phyloP scores from a whole-genome alignment of 257 asterid genomes.

The Petrea volubilis region DNA sequence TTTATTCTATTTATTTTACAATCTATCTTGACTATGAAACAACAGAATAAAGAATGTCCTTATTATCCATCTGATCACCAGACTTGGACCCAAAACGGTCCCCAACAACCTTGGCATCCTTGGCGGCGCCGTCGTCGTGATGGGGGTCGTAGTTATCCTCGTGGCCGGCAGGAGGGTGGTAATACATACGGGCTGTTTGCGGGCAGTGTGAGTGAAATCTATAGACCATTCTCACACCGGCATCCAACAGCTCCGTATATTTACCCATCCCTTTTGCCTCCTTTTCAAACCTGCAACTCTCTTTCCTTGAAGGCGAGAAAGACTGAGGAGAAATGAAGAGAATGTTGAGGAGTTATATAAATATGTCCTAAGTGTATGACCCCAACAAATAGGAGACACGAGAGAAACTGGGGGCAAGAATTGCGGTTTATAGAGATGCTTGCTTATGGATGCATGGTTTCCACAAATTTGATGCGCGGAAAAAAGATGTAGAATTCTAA shows the following conservation, averaged over 20 bases:
- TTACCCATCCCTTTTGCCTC: constrained; percentile 40
- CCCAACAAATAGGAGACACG: neutral
- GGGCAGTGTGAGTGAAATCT: constrained; percentile 76
- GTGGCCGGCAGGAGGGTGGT: constrained; percentile 51
- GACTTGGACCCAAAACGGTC: constrained; percentile 2
- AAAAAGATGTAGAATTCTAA: too few species aligned
- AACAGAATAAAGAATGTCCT: constrained; percentile 57
- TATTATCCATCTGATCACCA: constrained; percentile 32
- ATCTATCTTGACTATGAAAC: constrained; percentile 19
- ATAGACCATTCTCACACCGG: constrained; percentile 38
- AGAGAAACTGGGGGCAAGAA: constrained; percentile 21
- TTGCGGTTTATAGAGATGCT: constrained; percentile 10
- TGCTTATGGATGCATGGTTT: too few species aligned
- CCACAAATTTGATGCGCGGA: too few species aligned
- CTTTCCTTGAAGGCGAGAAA: constrained; percentile 4
- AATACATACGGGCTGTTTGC: constrained; percentile 70
- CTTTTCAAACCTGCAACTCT: constrained; percentile 4
- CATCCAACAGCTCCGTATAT: constrained; percentile 52
- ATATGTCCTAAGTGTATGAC: neutral
- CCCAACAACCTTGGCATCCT: constrained; percentile 1
- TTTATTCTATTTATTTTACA: neutral
- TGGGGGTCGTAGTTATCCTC: constrained; percentile 8
- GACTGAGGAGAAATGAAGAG: neutral
- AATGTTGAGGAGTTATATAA: neutral
- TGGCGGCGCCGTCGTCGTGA: neutral